Base-by-base conservation (phyloP, 2,329 filamentous ascomycete species). In the Claviceps purpurea region DNA sequence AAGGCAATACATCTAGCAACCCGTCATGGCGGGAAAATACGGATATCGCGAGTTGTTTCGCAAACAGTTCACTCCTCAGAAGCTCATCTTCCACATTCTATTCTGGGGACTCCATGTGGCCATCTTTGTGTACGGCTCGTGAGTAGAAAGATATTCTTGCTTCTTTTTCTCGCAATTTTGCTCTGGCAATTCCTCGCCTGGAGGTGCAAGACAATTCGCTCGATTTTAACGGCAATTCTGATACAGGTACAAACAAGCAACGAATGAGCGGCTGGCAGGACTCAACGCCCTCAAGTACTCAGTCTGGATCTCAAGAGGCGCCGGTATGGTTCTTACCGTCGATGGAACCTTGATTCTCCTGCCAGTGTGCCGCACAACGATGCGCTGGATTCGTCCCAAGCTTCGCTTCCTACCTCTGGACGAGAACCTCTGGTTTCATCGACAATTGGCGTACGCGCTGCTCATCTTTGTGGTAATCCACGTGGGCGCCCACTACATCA, bases 371-470 rank as follows among this genome's bases (percentile, higher is more conserved):
- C 79, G 93, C 59, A 97, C 91, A 54, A 72, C 97, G 37, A 78
- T 98, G 64, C 81, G 88, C 65, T 85, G 81, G 64, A 68, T 97
- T 52, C 81, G 93, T 57, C 93, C 93, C 26, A 95, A 94, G 73
- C 70, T 95, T 57, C 80, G 82, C 67, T 95, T 86, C 73, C 66
- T 97, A 13, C 93, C 93, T 5, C 77, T 98, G n/a, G 93, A 98
- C 63, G 93, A 98, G 71, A 94, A 89, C 54, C 78, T 90, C 58
- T 98, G 89, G 89, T 94, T 98, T 69, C 93, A 98, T 72, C 79
- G 91, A 57, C 93, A 98, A 68, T 79, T 95, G 44, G 91, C 93
- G 18, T 98, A 98, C 65, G 76, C 89, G 1, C 74, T 97, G 71
- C 75, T 97, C 3, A 64, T 95, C 52, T 98, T 90, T 68, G 87